Evolutionary conservation across 306 rosid species (phyloP), one percentile per base, ranked within the genome.

Genomic region (Prunus kanzakura): DNA sequence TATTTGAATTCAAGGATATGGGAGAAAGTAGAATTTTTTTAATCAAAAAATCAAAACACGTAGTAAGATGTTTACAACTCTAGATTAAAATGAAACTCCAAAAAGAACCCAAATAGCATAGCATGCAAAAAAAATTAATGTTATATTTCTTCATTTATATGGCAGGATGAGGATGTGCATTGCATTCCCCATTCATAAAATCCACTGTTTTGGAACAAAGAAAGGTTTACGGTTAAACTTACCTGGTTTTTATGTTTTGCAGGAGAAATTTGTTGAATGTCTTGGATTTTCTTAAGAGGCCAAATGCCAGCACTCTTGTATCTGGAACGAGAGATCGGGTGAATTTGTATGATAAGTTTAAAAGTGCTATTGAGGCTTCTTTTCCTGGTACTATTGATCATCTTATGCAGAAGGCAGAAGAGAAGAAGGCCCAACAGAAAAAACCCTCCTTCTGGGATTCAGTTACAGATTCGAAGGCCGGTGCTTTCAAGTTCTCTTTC

Each of bases 301-400:
- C 98, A 38, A 95, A 92, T 79, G 98, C 97, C 3, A 84, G 91
- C 81, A 80, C 78, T 23, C 82, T 95, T 65, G 97, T 92, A 56
- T 95, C 98, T 27, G 97, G 98, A 78, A 92, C 97, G 19, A 89
- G 83, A 83, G 97, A 95, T 76, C 81, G 97, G 35, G 96, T 89
- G 79, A 92, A 95, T 83, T 82, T 95, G 86, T 77, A 89, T 18
- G 95, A 86, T 25, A 95, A 90, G 76, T 95, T 95, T 70, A 92
- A 85, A 86, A 89, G 81, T 60, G 89, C 93, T 6, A 89, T 89
- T 4, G 97, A 90, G 74, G 87, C 89, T 65, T 84, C 92, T 75
- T 83, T 87, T 52, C 96, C 98, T 0, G 92, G 97, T 83, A 87
- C 76, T 67, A 86, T 90, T 55, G 91, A 88, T 76, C 87, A 85